These are phyloP conservation scores for Kwoniella shivajii DNA, from an alignment of 1,284 basidiomycete species.

Conservation along the genomic window DNA sequence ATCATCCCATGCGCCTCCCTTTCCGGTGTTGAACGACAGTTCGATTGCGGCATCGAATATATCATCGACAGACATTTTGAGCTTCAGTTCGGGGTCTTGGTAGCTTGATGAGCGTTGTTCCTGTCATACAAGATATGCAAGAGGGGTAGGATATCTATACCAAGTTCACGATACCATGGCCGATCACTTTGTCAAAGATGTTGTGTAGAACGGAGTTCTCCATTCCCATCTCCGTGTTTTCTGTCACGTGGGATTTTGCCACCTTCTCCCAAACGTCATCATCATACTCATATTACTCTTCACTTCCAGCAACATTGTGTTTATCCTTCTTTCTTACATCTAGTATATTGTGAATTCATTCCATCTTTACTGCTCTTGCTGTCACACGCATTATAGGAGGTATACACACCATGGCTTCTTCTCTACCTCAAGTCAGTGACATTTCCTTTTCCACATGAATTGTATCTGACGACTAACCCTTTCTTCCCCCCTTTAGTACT, in stretches of 20 bases:
- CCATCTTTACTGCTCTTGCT: too few species aligned
- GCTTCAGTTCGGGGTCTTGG: too few species aligned
- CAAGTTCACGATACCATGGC: too few species aligned
- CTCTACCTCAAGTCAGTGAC: constrained; percentile 31
- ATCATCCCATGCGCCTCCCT: constrained; percentile 50
- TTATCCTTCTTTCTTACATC: background rate
- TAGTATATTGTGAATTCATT: background rate
- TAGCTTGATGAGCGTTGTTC: background rate
- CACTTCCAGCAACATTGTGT: background rate
- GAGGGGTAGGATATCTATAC: background rate
- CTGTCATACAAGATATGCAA: background rate
- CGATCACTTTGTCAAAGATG: background rate
- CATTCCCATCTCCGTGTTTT: background rate
- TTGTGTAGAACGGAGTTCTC: background rate
- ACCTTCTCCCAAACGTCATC: constrained; percentile 1
- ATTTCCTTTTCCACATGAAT: background rate
- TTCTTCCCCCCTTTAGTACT: constrained; percentile 34
- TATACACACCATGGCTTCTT: constrained; percentile 21
- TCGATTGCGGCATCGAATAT: too few species aligned
- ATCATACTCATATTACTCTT: background rate
- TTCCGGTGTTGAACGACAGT: constrained; percentile 21
- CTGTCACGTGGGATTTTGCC: too few species aligned
- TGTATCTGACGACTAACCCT: constrained; percentile 3
- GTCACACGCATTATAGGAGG: background rate
- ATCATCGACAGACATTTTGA: too few species aligned